A percentile compares a stretch with the other conserved stretches of the same genome.
These are phyloP conservation scores for Daldinia vernicosa DNA, from an alignment of 495 filamentous ascomycete species.

Conservation along the genomic window DNA sequence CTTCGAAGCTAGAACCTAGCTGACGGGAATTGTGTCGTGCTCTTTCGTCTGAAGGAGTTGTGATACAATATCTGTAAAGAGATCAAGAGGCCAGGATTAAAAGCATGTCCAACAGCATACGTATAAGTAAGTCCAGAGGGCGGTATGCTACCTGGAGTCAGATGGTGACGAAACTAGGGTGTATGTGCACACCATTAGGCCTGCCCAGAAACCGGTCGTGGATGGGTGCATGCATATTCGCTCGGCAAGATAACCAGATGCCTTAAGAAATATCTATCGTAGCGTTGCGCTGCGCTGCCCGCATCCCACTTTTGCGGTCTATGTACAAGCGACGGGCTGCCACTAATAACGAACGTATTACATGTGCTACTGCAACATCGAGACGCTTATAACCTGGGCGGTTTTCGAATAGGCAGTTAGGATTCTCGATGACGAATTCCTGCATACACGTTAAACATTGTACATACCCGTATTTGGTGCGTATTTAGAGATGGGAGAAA, in stretches of 20 bases:
- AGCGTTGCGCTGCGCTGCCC: conserved; percentile 22
- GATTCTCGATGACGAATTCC: neutral
- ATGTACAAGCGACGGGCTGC: conserved; percentile 16
- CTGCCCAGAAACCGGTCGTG: conserved; percentile 26
- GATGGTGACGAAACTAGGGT: conserved; percentile 41
- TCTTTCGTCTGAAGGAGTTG: conserved; percentile 23
- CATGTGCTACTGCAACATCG: conserved; percentile 33
- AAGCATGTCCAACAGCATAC: conserved; percentile 15
- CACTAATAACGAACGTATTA: conserved; percentile 25
- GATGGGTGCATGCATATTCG: conserved; percentile 32
- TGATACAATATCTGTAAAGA: conserved; percentile 29
- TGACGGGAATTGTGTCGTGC: conserved; percentile 19
- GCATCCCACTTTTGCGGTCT: conserved; percentile 25
- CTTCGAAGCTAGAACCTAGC: conserved; percentile 23
- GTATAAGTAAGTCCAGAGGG: conserved; percentile 14
- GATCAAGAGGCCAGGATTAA: conserved; percentile 31
- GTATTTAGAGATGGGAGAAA: neutral
- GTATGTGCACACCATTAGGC: conserved; percentile 39
- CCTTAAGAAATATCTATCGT: conserved; percentile 18
- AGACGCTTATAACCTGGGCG: neutral
- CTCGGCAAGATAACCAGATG: conserved; percentile 44
- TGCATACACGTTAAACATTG: conserved; percentile 3
- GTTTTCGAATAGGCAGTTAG: neutral
- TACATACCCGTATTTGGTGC: neutral
- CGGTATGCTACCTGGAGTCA: conserved; percentile 37